These are phyloP conservation scores for Saccharomycopsis babjevae DNA, from an alignment of 805 yeast genomes.

Conservation along the genomic window DNA sequence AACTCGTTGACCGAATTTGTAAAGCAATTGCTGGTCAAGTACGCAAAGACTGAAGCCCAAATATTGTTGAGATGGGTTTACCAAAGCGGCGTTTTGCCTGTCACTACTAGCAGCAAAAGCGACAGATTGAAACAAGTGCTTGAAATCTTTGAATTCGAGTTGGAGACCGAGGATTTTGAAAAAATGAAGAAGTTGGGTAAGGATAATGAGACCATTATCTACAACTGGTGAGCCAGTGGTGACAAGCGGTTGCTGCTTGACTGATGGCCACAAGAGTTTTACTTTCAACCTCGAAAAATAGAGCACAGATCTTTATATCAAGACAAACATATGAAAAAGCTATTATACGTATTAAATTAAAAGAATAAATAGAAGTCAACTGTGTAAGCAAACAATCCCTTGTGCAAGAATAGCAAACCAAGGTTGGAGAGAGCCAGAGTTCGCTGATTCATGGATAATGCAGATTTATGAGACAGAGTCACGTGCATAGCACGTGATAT, in stretches of 20 bases:
- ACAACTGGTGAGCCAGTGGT: conserved; percentile 8
- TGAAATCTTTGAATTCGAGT: conserved; percentile 44
- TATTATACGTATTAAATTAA: too few relatives aligned
- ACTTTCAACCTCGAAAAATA: too few relatives aligned
- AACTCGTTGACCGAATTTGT: conserved; percentile 36
- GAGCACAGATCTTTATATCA: too few relatives aligned
- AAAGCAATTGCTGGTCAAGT: conserved; percentile 42
- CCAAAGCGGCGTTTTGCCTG: conserved; percentile 54
- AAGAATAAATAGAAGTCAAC: too few relatives aligned
- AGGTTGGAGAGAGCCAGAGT: too few relatives aligned
- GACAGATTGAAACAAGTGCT: conserved; percentile 49
- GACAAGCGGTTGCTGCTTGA: background rate
- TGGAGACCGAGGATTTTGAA: conserved; percentile 41
- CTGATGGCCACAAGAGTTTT: too few relatives aligned
- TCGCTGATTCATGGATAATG: too few relatives aligned
- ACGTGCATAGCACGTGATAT: too few relatives aligned
- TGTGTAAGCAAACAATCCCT: too few relatives aligned
- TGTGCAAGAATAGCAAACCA: too few relatives aligned
- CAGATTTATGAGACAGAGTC: too few relatives aligned
- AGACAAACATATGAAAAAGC: too few relatives aligned
- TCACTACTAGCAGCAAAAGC: conserved; percentile 58
- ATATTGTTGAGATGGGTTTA: conserved; percentile 62
- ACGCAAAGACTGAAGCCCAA: conserved; percentile 50
- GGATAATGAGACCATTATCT: conserved; percentile 2
- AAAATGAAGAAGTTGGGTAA: conserved; percentile 34